Percentiles rank a stretch among this genome's conserved stretches.
Conservation (phyloP, 768 basidiomycete genomes). For the Chiua virens region DNA sequence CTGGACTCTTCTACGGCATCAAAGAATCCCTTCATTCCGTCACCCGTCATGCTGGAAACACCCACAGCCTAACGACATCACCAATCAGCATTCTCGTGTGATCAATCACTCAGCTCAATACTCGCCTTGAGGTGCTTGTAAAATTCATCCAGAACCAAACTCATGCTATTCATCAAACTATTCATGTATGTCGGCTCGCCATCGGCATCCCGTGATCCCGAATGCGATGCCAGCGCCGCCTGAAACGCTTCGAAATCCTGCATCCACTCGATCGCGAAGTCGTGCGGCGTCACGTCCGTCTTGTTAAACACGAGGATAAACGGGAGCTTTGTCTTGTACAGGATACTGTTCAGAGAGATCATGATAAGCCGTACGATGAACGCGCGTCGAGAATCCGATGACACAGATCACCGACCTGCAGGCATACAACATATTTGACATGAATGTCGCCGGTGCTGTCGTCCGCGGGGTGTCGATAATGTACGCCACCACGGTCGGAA, state of each 20-base stretch:
- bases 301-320: conserved; percentile 99
- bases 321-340: conserved; percentile 97
- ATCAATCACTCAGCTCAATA: neutral
- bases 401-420: conserved; percentile 64
- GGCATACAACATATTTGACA: conserved; percentile 99
- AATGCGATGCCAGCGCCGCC: conserved; percentile 72
- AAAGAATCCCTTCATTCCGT: conserved; percentile 89
- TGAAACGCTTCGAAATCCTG: conserved; percentile 96
- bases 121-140: conserved; percentile 92
- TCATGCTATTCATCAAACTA: conserved; percentile 99
- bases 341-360: conserved; percentile 55
- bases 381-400: neutral
- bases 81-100: neutral
- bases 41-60: conserved; percentile 95
- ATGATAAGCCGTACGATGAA: neutral
- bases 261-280: conserved; percentile 98
- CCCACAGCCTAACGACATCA: conserved; percentile 74
- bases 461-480: conserved; percentile 97
- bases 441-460: conserved; percentile 94
- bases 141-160: conserved; percentile 95
- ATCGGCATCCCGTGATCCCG: conserved; percentile 67
- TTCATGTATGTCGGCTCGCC: conserved; percentile 98
- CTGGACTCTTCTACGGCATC: conserved; percentile 86
- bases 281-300: conserved; percentile 87
- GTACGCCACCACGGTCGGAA: conserved; percentile 95